A percentile compares a stretch with the other conserved stretches of the same genome.
phyloP scores from a whole-genome alignment of 768 basidiomycete species.

The Arthromyces matolae region DNA sequence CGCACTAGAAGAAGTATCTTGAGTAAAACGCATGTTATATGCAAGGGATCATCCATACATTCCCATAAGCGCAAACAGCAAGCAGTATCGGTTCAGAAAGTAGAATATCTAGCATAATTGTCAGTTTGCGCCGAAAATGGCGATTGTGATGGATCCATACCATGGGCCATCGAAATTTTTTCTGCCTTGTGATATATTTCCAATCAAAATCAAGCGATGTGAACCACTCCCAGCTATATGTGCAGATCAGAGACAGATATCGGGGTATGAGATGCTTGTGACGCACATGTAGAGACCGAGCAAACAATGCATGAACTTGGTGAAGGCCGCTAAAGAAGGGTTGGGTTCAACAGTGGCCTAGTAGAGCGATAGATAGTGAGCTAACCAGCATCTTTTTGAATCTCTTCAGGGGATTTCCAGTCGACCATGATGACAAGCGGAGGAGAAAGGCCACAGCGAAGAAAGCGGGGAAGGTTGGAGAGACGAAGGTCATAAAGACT shows the following conservation, averaged over 20 bases:
- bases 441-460: conserved; percentile 11
- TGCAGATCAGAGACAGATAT: conserved; percentile 5
- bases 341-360: background rate
- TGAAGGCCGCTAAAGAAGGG: conserved; percentile 38
- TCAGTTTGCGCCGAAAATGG: conserved; percentile 3
- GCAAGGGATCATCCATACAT: conserved; percentile 43
- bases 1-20: conserved; percentile 32
- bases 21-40: background rate
- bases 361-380: background rate
- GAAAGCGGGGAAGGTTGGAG: conserved; percentile 15
- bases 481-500: no score
- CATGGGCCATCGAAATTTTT: conserved; percentile 65
- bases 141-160: conserved; percentile 26
- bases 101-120: conserved; percentile 50
- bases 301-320: conserved; percentile 56
- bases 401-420: conserved; percentile 49
- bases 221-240: conserved; percentile 63
- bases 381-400: conserved; percentile 47
- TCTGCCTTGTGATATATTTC: conserved; percentile 54
- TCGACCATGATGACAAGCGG: conserved; percentile 44
- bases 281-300: conserved; percentile 59
- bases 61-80: conserved; percentile 63
- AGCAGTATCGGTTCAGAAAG: conserved; percentile 63
- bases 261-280: background rate
- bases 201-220: conserved; percentile 63